Evolutionary conservation across 148 eudicot genomes (phyloP), one percentile per base, ranked within the genome.

Genomic region (Camellia sinensis): DNA sequence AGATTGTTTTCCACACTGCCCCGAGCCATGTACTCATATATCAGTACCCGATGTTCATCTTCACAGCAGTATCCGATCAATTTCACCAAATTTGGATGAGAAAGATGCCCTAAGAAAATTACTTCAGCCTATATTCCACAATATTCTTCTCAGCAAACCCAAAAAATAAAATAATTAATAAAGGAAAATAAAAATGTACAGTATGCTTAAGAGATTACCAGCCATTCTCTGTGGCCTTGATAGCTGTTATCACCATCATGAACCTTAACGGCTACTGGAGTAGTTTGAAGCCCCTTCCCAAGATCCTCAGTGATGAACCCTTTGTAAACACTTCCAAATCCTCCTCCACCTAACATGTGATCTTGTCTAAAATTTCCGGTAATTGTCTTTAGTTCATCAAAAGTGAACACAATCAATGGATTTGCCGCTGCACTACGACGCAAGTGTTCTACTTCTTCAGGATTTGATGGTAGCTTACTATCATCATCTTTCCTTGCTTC

Each of bases 201-300:
- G 60, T 4, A 7, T 9, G 37, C 4, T 8, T 37, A 71, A 17
- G n/a, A 6, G 14, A 7, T 37, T 85, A 94, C 98, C 93, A 92
- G 92, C 97, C 98, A 94, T 84, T 94, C 97, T 80, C 97, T 86
- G 62, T 94, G 97, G 80, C 97, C 95, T 84, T 94, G 97, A 84
- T 82, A 80, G 75, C 95, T 94, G 71, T 92, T 92, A 81, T 85
- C 91, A 1, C 97, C 97, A 81, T 92, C 95, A 63, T 94, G 97
- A 81, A 92, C 98, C 87, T 94, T 92, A 71, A 94, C 98, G 45
- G 98, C 98, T 7, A 94, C 98, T 43, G 92, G 89, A 85, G 83
- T 78, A 19, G 93, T 83, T 81, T 89, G 80, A 71, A 86, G 44
- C 50, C 86, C 89, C 54, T 89, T 84, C 50, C 69, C 82, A 29